phyloP scores from a whole-genome alignment of 495 filamentous ascomycete genomes.

The Neurospora tetraspora region DNA sequence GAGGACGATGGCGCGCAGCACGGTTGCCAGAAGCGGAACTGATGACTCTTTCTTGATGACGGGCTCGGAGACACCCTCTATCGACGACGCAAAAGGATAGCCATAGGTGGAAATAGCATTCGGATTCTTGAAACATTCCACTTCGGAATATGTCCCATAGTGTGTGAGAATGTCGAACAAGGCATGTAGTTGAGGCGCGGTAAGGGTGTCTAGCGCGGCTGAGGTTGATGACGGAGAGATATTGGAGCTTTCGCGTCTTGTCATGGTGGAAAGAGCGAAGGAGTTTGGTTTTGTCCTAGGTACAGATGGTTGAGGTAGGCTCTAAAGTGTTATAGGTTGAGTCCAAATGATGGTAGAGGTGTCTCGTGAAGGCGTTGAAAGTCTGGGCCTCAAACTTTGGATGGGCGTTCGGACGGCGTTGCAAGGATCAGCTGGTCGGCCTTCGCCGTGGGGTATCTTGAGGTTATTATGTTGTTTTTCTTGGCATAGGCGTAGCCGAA shows the following conservation, averaged over 20 bases:
- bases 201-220: constrained; percentile 17
- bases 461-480: neutral
- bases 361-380: neutral
- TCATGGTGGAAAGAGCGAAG: neutral
- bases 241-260: neutral
- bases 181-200: constrained; percentile 43
- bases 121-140: constrained; percentile 47
- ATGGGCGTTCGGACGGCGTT: neutral
- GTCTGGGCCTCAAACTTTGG: neutral
- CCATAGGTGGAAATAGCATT: constrained; percentile 47
- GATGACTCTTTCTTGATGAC: constrained; percentile 23
- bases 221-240: neutral
- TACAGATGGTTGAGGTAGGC: neutral
- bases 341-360: neutral
- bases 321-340: neutral
- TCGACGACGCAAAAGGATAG: constrained; percentile 36
- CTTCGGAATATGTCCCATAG: constrained; percentile 52
- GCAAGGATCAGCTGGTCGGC: neutral
- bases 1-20: constrained; percentile 47
- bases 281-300: neutral
- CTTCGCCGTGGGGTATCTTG: neutral
- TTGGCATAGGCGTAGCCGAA: neutral
- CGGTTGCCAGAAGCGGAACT: constrained; percentile 46
- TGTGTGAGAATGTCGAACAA: constrained; percentile 60
- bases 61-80: neutral